These are phyloP conservation scores for Penicillium hordei DNA, from an alignment of 2,329 filamentous ascomycete genomes.

Conservation along the genomic window DNA sequence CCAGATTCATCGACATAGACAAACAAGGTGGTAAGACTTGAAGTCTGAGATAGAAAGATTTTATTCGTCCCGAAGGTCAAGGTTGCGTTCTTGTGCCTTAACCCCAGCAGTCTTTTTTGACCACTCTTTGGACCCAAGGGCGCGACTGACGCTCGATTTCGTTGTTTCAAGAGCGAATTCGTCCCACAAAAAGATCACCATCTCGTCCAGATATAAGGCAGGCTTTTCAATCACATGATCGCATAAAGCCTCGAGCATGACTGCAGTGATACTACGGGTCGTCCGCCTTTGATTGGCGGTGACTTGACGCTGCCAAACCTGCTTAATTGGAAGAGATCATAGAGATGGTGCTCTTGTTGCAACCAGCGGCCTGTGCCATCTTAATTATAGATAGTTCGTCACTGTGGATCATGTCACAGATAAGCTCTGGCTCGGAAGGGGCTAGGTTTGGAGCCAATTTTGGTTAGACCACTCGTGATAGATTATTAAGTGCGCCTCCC, in stretches of 20 bases:
- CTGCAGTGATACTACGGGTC: not conserved
- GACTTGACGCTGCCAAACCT: not conserved
- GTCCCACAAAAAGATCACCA: not conserved
- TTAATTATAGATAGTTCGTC: not conserved
- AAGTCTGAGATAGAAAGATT: conserved; percentile 4
- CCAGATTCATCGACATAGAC: conserved; percentile 18
- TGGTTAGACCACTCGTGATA: conserved; percentile 2
- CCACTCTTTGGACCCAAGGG: conserved; percentile 1
- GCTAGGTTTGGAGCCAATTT: conserved; percentile 3
- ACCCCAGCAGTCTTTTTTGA: conserved; percentile 1
- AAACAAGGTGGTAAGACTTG: conserved; percentile 5
- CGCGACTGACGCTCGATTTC: conserved; percentile 1
- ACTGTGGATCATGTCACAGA: conserved; percentile 1
- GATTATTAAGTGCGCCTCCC: not conserved
- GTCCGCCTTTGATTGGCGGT: not conserved
- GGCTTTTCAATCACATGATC: not conserved
- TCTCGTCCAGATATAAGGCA: not conserved
- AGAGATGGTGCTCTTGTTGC: not conserved
- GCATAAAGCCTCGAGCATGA: not conserved
- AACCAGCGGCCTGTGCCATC: not conserved
- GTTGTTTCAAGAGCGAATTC: not conserved
- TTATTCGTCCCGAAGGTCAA: conserved; percentile 1
- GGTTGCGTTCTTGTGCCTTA: not conserved
- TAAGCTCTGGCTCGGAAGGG: not conserved
- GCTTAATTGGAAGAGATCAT: not conserved